Evolutionary conservation across 805 yeast species (phyloP), one percentile per base, ranked within the genome.

Genomic region (Saccharomycopsis oosterbeekiorum): DNA sequence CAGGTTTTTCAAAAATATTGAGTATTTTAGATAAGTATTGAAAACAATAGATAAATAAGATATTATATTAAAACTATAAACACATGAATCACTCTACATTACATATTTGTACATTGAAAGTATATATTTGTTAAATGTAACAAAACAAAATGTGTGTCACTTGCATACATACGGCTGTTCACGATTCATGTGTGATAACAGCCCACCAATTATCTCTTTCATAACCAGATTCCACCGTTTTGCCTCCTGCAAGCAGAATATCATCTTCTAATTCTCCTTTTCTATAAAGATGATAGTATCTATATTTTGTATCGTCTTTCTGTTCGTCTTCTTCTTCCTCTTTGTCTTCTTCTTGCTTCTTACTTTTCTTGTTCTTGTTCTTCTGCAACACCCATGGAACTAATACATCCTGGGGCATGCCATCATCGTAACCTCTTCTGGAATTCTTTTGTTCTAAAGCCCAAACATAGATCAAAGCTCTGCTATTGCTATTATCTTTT

Each of bases 141-240:
- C 4, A 39, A 39, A 39, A 39, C 41, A 15, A n/a, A n/a, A n/a
- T n/a, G n/a, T n/a, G n/a, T n/a, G n/a, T 10, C 41, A 39, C 4
- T 4, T 2, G n/a, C 10, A n/a, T 8, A 19, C 2, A 15, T 19
- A 24, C 26, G 21, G 14, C 34, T 67, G 69, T 14, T 65, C 59
- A 60, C 74, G 76, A 64, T 14, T 65, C 59, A 60, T 74, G 76
- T 64, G 74, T 70, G 24, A 78, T 75, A 2, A 85, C 74, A 1
- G 78, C 85, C 88, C 96, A 93, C 98, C 98, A 94, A 69, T 93
- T 93, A 70, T 93, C 99, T 69, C 81, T 83, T 70, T 94, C 98
- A 70, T 93, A 94, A 0, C 99, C 99, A 53, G 80, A 75, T 34
- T 80, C 83, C 0, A 87, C 77, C 0, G 92, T 77, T 3, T 60